Percentiles rank a stretch among this genome's conserved stretches.
Conservation (phyloP, 768 basidiomycete genomes). For the Macrocybe gigantea region DNA sequence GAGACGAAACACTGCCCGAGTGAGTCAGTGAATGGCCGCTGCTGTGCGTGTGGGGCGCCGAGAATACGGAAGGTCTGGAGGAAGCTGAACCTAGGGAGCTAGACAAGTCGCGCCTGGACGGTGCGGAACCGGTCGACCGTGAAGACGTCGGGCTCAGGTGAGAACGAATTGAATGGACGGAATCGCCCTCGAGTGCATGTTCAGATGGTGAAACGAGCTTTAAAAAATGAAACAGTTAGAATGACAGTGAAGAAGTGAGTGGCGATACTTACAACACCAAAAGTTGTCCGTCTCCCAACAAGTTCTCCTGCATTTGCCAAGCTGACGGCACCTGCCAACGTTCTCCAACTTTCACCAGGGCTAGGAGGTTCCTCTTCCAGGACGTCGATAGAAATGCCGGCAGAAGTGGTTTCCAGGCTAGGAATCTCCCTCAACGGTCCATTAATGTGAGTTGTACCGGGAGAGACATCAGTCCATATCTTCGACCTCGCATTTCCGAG, state of each 20-base stretch:
- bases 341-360: constrained; percentile 57
- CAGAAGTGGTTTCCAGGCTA: constrained; percentile 18
- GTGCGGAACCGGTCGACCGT: constrained; percentile 48
- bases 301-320: constrained; percentile 13
- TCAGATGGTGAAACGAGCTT: constrained; percentile 38
- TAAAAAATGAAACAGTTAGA: constrained; percentile 9
- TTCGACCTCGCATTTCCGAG: constrained; percentile 22
- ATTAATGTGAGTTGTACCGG: constrained; percentile 8
- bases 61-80: constrained; percentile 45
- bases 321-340: constrained; percentile 30
- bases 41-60: constrained; percentile 25
- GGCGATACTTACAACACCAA: constrained; percentile 50
- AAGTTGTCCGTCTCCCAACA: constrained; percentile 35
- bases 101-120: constrained; percentile 36
- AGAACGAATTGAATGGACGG: constrained; percentile 59
- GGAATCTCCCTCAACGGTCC: constrained; percentile 8
- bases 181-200: constrained; percentile 55
- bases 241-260: constrained; percentile 2
- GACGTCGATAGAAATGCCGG: constrained; percentile 46
- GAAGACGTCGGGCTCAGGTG: constrained; percentile 41
- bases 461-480: constrained; percentile 25
- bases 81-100: constrained; percentile 47
- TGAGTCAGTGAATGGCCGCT: constrained; percentile 38
- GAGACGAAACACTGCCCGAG: constrained; percentile 49
- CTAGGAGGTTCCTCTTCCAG: constrained; percentile 66